phyloP scores from a whole-genome alignment of 495 filamentous ascomycete genomes.

The Penicillium parvum region DNA sequence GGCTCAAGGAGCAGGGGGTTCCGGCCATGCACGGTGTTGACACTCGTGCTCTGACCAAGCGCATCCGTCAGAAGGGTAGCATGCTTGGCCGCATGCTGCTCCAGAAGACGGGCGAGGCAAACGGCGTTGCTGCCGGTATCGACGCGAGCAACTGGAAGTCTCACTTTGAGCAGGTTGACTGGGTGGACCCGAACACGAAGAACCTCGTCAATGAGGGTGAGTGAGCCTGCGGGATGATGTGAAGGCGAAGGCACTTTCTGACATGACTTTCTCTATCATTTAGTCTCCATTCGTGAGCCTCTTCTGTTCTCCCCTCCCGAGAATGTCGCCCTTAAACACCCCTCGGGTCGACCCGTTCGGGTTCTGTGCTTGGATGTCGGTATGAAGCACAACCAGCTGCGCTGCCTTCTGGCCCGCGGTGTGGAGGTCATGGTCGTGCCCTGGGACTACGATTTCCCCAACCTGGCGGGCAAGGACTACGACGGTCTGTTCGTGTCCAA shows the following conservation, averaged over 20 bases:
- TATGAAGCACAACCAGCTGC: constrained; percentile 94
- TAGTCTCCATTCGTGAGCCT: constrained; percentile 82
- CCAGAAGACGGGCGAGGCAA: constrained; percentile 51
- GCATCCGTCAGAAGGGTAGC: constrained; percentile 86
- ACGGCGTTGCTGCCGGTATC: constrained; percentile 44
- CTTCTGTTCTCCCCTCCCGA: constrained; percentile 72
- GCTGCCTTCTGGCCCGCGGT: constrained; percentile 86
- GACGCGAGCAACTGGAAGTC: constrained; percentile 54
- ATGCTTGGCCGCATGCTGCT: constrained; percentile 91
- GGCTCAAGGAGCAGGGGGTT: constrained; percentile 92
- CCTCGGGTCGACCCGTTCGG: constrained; percentile 77
- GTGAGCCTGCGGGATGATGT: constrained; percentile 17
- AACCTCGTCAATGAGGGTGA: constrained; percentile 94
- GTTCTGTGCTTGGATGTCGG: constrained; percentile 93
- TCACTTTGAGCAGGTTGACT: constrained; percentile 71
- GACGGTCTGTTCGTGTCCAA: constrained; percentile 98
- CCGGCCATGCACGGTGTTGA: constrained; percentile 97
- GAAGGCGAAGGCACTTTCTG: background rate
- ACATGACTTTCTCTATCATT: constrained; percentile 3
- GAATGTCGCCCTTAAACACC: constrained; percentile 67
- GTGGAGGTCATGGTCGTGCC: constrained; percentile 92
- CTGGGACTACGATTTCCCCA: constrained; percentile 88
- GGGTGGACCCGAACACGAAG: constrained; percentile 85
- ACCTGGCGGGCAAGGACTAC: constrained; percentile 70
- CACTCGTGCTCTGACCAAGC: constrained; percentile 89